Evolutionary conservation across 148 eudicot species (phyloP).

Genomic region (Amaranthus cruentus): DNA sequence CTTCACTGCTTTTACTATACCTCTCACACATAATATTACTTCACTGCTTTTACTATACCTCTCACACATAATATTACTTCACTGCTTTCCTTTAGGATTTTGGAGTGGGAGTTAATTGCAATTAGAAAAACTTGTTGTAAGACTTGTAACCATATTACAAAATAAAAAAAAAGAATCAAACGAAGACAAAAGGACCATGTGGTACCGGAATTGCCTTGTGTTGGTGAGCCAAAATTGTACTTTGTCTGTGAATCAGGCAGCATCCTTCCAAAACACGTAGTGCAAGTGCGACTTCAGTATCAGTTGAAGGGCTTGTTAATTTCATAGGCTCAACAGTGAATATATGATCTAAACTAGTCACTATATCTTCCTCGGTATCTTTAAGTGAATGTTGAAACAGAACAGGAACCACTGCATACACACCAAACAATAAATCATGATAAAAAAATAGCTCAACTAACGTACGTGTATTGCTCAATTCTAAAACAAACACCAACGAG

Average conservation of each 20-base stretch:
- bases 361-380: conserved; percentile 76
- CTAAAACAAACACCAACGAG: too few species aligned
- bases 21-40: background rate
- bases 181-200: background rate
- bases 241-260: conserved; percentile 75
- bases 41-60: background rate
- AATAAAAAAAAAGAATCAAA: background rate
- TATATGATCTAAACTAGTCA: conserved; percentile 64
- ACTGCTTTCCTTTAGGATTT: background rate
- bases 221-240: conserved; percentile 76
- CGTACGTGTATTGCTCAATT: too few species aligned
- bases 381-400: conserved; percentile 75
- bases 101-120: background rate
- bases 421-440: background rate
- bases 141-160: background rate
- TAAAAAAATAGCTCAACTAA: too few species aligned
- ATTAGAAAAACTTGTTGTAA: background rate
- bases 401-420: conserved; percentile 76
- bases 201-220: conserved; percentile 73
- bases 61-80: background rate
- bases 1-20: background rate
- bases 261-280: conserved; percentile 96
- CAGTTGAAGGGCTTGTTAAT: conserved; percentile 69
- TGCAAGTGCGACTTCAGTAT: conserved; percentile 89
- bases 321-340: conserved; percentile 81